Conservation (phyloP, 192 early-diverging fungal genomes). For the Paraglomus occultum region DNA sequence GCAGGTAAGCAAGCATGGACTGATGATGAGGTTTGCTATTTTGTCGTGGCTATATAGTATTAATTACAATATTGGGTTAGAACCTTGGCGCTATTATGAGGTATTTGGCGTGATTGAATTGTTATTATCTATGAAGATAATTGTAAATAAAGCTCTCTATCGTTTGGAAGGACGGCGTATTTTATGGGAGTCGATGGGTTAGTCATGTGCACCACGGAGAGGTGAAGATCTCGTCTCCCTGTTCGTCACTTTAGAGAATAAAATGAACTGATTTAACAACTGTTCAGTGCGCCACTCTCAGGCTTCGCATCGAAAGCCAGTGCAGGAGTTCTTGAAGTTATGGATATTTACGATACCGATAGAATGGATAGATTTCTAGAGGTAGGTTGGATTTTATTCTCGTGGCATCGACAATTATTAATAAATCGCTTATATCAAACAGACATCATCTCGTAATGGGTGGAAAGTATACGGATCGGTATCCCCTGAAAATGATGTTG, state of each 20-base stretch:
- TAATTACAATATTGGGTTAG: constrained; percentile 23
- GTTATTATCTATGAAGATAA: not conserved
- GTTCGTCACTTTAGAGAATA: constrained; percentile 33
- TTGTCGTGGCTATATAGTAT: not conserved
- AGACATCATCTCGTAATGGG: not conserved
- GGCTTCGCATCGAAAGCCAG: constrained; percentile 64
- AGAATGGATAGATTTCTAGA: constrained; percentile 58
- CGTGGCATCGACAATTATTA: not conserved
- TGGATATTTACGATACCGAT: constrained; percentile 54
- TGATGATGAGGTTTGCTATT: not conserved
- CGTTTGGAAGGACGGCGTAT: constrained; percentile 37
- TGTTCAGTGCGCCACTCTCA: constrained; percentile 58
- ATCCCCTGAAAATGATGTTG: not conserved
- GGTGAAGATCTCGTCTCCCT: constrained; percentile 29
- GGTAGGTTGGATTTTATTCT: constrained; percentile 36
- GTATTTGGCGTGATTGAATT: constrained; percentile 1
- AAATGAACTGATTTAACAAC: not conserved
- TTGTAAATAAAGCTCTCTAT: no score
- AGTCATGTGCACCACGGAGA: constrained; percentile 50
- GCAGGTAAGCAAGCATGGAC: constrained; percentile 30
- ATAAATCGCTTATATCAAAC: not conserved
- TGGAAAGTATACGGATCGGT: not conserved
- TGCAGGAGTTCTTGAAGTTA: constrained; percentile 65
- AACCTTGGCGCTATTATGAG: constrained; percentile 72
- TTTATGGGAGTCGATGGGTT: constrained; percentile 72